Conservation (phyloP, 23 red algal species). For the Porphyridium purpureum region DNA sequence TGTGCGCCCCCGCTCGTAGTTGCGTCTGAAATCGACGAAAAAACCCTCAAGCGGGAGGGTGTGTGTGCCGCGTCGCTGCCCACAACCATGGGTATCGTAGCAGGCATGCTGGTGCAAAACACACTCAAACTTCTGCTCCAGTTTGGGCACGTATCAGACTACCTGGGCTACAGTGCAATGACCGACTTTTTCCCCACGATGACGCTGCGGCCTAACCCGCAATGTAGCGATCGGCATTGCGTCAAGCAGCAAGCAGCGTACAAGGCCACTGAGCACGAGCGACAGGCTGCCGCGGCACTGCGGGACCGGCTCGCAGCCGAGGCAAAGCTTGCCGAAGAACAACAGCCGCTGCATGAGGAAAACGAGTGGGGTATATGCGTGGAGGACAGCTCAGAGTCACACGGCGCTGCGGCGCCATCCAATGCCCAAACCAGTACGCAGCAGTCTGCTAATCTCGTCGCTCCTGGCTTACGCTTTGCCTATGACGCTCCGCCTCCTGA, state of each 20-base stretch:
- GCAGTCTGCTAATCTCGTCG: no score
- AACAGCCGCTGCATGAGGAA: slow-evolving; percentile 24
- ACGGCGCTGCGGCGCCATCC: no score
- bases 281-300: neutral
- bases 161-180: slow-evolving; percentile 51
- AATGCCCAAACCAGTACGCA: no score
- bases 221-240: slow-evolving; percentile 38
- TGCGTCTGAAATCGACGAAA: slow-evolving; percentile 63
- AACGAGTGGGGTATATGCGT: slow-evolving; percentile 68
- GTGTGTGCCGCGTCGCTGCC: slow-evolving; percentile 90
- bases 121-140: slow-evolving; percentile 41
- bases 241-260: slow-evolving; percentile 11
- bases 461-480: no score
- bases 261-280: neutral
- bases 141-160: slow-evolving; percentile 49
- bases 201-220: slow-evolving; percentile 38
- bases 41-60: slow-evolving; percentile 46
- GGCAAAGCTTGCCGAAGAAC: slow-evolving; percentile 6
- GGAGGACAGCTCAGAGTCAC: neutral
- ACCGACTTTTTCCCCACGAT: slow-evolving; percentile 42
- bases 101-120: slow-evolving; percentile 59
- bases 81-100: slow-evolving; percentile 82
- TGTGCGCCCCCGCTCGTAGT: slow-evolving; percentile 82
- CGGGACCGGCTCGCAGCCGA: neutral
- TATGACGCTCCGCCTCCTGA: no score